Conservation (phyloP, 345 rosid genomes). For the Salix viminalis region DNA sequence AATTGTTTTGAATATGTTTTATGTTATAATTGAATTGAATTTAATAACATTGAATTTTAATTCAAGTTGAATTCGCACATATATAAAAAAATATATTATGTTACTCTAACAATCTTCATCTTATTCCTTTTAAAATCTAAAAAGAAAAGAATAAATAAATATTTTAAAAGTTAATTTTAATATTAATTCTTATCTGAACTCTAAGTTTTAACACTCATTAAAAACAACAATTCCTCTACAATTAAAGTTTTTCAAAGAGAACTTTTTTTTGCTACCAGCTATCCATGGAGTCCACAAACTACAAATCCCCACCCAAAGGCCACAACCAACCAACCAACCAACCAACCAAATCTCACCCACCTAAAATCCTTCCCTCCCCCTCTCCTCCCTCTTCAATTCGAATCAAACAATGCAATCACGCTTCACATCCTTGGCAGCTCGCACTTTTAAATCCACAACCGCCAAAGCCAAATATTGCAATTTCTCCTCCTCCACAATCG, state of each 20-base stretch:
- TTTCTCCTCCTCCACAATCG: constrained; percentile 40
- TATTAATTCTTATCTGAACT: too few relatives aligned
- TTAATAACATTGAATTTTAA: too few relatives aligned
- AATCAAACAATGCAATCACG: constrained; percentile 24
- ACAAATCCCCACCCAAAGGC: background rate
- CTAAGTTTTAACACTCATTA: too few relatives aligned
- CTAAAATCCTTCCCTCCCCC: background rate
- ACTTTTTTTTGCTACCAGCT: background rate
- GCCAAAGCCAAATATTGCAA: constrained; percentile 7
- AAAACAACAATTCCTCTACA: too few relatives aligned
- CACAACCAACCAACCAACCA: background rate
- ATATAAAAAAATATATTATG: too few relatives aligned
- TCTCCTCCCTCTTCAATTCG: background rate
- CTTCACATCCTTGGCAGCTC: constrained; percentile 30
- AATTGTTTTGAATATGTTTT: too few relatives aligned
- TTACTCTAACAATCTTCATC: too few relatives aligned
- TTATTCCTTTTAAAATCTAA: too few relatives aligned
- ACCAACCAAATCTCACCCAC: background rate
- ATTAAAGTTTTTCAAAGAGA: background rate
- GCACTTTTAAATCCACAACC: constrained; percentile 24
- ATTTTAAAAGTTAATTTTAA: too few relatives aligned
- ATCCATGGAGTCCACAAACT: background rate
- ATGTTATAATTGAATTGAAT: too few relatives aligned
- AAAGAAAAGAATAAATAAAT: too few relatives aligned
- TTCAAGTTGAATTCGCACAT: too few relatives aligned